Evolutionary conservation across 768 basidiomycete species (phyloP), one percentile per base, ranked within the genome.

Genomic region (Amyloporia xantha): DNA sequence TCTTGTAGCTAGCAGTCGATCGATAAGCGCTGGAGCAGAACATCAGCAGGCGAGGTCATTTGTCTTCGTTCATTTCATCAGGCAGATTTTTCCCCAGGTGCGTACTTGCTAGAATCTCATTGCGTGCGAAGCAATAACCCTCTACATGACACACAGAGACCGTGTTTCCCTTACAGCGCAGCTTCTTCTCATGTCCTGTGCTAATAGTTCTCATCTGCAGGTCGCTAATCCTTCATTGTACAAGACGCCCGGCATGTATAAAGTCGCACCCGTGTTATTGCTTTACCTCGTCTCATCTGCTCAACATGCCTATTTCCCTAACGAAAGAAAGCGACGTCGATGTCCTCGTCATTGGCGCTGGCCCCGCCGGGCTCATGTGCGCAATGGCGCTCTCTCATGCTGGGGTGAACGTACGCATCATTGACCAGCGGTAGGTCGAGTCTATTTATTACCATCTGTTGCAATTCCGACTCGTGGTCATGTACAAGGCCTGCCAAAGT

Each of bases 331-430:
- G 69, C n/a, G 51, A 66, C 1, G 73, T 80, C 47, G 81, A 84
- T 59, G 81, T 82, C 17, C 70, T 84, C 51, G 64, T 84, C 44
- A 67, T 82, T 50, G 82, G 82, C 24, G 82, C 82, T 6, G 82
- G 81, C 5, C 76, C 75, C 2, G 69, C 73, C 1, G 79, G 86
- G 2, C 62, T 87, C 2, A 86, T 89, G 83, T 83, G 80, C 50
- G 78, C 77, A 20, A 81, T 82, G 59, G 81, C 74, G 1, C 71
- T 86, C 24, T 74, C 71, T 7, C 71, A 59, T 37, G 77, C 79
- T 6, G 81, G 81, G 0, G 65, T 84, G 26, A 72, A 74, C 27
- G 77, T 83, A 20, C 71, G 76, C 9, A 76, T 86, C 38, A 62
- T 86, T 33, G 83, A 86, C 59, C 67, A 80, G 61, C 82, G 71